Base-by-base conservation (phyloP, 345 rosid species). In the Salix exigua region DNA sequence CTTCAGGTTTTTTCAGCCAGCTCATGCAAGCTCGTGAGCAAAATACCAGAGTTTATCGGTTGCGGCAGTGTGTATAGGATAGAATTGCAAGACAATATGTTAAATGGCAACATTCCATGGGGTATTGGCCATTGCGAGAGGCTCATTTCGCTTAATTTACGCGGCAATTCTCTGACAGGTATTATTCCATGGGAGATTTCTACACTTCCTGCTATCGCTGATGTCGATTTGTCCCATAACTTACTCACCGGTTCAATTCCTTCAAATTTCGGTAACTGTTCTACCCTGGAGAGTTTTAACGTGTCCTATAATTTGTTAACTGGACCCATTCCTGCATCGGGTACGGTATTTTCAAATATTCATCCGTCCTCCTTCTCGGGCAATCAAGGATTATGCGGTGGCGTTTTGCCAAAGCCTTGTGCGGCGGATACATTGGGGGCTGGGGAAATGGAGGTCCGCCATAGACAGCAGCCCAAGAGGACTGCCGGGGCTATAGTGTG, bases 171-270 rank as follows among this genome's bases (percentile, higher is more conserved):
- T 50, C 89, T 96, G 42, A 70, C 88, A 11, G 99, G 97, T 1
- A 88, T 88, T 26, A 96, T 96, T 21, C 98, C 98, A 0, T 83
- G 89, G 94, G 94, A 94, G 75, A 91, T 96, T 4, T 94, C 99
- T 1, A 70, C 85, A 4, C 88, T 96, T 69, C 97, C 93, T 0
- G 81, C 88, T 0, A 90, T 96, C 51, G 86, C 97, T 3, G 92
- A 84, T 69, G 85, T 94, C 6, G 99, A 96, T 75, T 89, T 96
- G 50, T 96, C 99, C 13, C 86, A 73, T 35, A 96, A 96, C 78
- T 76, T 81, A 46, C 83, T 96, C 71, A 88, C 95, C 13, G 99
- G 99, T 5, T 80, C 97, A 1, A 96, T 96, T 69, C 98, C 99
- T 3, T 86, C 97, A 10, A 88, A 81, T 80, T 94, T 96, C 73